Base-by-base conservation (phyloP, 495 filamentous ascomycete species). In the Penicillium salamii region DNA sequence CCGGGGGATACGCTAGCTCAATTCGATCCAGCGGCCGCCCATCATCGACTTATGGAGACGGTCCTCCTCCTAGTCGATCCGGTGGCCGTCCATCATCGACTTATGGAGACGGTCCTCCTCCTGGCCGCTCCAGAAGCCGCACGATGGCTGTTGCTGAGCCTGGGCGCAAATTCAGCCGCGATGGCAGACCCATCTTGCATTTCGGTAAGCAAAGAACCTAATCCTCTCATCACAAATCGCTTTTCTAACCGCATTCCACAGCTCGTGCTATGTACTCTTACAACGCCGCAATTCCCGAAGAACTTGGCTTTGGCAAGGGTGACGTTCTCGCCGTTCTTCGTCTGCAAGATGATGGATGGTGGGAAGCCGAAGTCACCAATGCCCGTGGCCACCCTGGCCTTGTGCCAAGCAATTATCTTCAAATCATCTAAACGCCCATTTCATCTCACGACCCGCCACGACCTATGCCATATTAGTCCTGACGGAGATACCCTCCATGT, bases 331-430 rank as follows among this genome's bases (percentile, higher is more conserved):
- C 92, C 1, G 83, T 99, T n/a, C 70, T 95, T 28, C 78, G 90
- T 53, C 82, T 91, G 50, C 95, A 99, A 65, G 95, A 99, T 68
- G 95, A 99, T 62, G 95, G 95, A 9, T 99, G 95, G 95, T 99
- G 95, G 95, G 93, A 97, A 75, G 93, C 95, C 12, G 91, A 97
- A 70, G 81, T 96, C 44, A 88, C 90, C 42, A 88, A 88, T 0
- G 83, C 81, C 57, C 84, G 84, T 20, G 78, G 81, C 15, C 78
- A 83, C 56, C 73, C 87, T 9, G 95, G 95, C 19, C 74, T 99
- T 61, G 95, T 97, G 43, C 95, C 95, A 18, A 96, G 91, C 69
- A 99, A 99, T 69, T 99, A 99, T 62, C 71, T 99, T 63, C 90
- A 95, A 71, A 72, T 73, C 44, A 69, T 75, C 46, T 76, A 67